Evolutionary conservation across 495 filamentous ascomycete genomes (phyloP), one percentile per base, ranked within the genome.

Genomic region (Aspergillus nanangensis): DNA sequence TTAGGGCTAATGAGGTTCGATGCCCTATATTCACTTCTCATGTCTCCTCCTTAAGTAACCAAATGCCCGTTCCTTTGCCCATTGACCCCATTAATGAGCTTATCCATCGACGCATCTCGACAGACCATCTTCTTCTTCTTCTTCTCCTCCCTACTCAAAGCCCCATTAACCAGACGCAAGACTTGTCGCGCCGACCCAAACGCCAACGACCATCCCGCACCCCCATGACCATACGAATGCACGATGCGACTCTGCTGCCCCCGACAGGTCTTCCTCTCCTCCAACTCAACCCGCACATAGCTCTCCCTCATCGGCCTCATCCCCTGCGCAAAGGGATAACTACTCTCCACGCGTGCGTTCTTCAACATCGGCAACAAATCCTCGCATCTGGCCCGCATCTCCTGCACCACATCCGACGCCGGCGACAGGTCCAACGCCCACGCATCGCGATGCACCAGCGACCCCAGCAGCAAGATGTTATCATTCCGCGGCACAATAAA

Each of bases 401-500:
- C 53, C 36, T 57, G 46, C 27, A 77, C 65, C 36, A 61, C 58
- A 1, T 68, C 67, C 3, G 58, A 71, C 7, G 69, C 60, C 20
- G 69, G 57, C 5, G 65, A 67, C 11, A 74, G 65, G 48, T 70
- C 58, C 10, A 76, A 51, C n/a, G 64, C 37, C 59, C 61, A 64
- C 42, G 69, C 42, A 24, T 66, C 39, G 15, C 65, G 62, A 45
- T 78, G 53, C 13, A 55, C 57, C 39, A 73, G 66, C 2, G 65
- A 68, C 32, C 72, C 74, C 17, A 77, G 52, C 4, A 77, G 41
- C 1, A 78, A 62, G 27, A 69, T 75, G 48, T 72, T 67, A 49
- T 77, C 70, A 49, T 74, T 74, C 8, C 74, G 65, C 9, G 74
- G 74, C n/a, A 77, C 68, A 25, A 78, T 56, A 47, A 78, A 74